Percentiles rank a stretch among this genome's conserved stretches.
Evolutionary conservation across 495 filamentous ascomycete species (phyloP).

Genomic region (Aspergillus bridgeri): DNA sequence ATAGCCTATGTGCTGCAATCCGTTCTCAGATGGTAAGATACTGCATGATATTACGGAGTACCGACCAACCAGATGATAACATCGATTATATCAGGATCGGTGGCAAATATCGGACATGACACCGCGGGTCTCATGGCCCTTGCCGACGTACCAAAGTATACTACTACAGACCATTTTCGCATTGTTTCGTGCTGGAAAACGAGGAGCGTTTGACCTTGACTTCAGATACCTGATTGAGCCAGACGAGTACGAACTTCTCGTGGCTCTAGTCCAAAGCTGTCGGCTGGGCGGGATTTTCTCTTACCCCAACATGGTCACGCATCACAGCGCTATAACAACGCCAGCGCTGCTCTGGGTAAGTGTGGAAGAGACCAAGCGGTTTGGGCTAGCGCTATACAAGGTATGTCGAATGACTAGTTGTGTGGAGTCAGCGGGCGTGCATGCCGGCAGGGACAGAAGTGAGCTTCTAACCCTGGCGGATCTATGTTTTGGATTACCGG

Average conservation of each 20-base stretch:
- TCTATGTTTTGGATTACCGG: conserved; percentile 18
- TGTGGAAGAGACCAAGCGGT: conserved; percentile 24
- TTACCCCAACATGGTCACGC: conserved; percentile 21
- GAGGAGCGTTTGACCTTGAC: too few species aligned
- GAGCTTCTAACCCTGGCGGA: conserved; percentile 13
- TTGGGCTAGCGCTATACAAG: conserved; percentile 23
- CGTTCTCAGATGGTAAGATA: conserved; percentile 19
- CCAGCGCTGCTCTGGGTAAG: conserved; percentile 17
- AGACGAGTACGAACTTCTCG: conserved; percentile 3
- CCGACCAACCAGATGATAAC: too few species aligned
- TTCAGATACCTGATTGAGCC: too few species aligned
- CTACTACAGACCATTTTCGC: not conserved
- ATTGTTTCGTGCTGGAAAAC: not conserved
- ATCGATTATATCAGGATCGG: too few species aligned
- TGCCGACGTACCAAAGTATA: too few species aligned
- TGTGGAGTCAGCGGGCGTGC: not conserved
- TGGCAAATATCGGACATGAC: too few species aligned
- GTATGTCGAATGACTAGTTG: conserved; percentile 9
- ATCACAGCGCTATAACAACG: conserved; percentile 11
- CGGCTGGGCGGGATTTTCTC: conserved; percentile 15
- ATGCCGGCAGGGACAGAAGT: too few species aligned
- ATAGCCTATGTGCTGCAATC: conserved; percentile 14
- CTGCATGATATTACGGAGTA: too few species aligned
- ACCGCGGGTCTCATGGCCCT: too few species aligned
- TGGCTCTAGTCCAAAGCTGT: conserved; percentile 17